These are phyloP conservation scores for Wickerhamomyces sp. DNA, from an alignment of 1,139 yeast species.

Conservation along the genomic window DNA sequence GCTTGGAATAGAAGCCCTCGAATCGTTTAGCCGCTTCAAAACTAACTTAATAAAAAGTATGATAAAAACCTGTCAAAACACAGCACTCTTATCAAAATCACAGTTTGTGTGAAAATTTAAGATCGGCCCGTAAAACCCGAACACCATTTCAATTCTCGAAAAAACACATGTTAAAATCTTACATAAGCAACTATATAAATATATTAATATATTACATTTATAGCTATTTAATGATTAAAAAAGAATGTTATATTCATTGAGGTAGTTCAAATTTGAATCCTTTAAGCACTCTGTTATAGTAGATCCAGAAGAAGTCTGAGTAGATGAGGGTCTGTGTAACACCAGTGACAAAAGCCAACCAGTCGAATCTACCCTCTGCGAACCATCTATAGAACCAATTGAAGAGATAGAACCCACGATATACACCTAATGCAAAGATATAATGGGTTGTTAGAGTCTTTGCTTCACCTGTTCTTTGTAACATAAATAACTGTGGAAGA, in stretches of 20 bases:
- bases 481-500: constrained; percentile 84
- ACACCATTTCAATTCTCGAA: background rate
- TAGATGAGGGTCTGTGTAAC: constrained; percentile 79
- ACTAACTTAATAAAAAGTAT: too few species aligned
- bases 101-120: too few species aligned
- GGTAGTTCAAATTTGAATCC: constrained; percentile 82
- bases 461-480: constrained; percentile 88
- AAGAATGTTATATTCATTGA: constrained; percentile 8
- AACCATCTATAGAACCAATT: constrained; percentile 91
- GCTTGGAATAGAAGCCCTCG: too few species aligned
- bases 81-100: too few species aligned
- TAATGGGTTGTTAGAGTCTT: constrained; percentile 86
- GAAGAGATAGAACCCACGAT: constrained; percentile 85
- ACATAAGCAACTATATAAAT: too few species aligned
- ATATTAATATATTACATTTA: too few species aligned
- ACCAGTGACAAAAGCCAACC: constrained; percentile 73
- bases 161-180: too few species aligned
- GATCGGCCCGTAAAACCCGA: background rate
- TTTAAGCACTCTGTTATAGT: constrained; percentile 77
- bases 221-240: too few species aligned
- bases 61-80: too few species aligned
- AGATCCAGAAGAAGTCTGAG: constrained; percentile 92
- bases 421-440: constrained; percentile 86
- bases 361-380: constrained; percentile 64
- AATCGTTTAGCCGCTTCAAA: background rate